phyloP scores from a whole-genome alignment of 495 filamentous ascomycete species.

The Hyaloscypha hepaticicola region DNA sequence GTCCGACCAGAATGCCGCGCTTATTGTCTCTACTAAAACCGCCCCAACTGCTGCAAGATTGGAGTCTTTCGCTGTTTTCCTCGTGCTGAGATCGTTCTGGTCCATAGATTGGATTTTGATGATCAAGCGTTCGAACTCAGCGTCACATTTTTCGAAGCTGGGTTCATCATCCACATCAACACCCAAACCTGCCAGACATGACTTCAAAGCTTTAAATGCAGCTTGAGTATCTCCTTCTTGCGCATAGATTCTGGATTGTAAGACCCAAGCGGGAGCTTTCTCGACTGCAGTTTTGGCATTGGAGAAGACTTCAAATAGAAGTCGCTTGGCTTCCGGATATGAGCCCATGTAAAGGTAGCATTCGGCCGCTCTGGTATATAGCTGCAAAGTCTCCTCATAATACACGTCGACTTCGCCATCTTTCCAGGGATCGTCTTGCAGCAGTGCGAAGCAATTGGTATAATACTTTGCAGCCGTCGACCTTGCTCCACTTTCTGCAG shows the following conservation, averaged over 20 bases:
- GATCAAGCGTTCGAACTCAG: slow-evolving; percentile 61
- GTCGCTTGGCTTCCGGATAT: slow-evolving; percentile 57
- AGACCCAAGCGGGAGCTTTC: slow-evolving; percentile 74
- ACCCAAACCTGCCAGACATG: slow-evolving; percentile 65
- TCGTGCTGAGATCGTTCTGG: slow-evolving; percentile 15
- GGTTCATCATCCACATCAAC: slow-evolving; percentile 62
- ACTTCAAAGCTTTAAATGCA: slow-evolving; percentile 66
- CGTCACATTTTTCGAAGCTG: slow-evolving; percentile 73
- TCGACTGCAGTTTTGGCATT: slow-evolving; percentile 67
- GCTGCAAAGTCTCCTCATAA: slow-evolving; percentile 78
- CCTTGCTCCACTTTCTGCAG: slow-evolving; percentile 75
- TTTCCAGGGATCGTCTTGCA: slow-evolving; percentile 78
- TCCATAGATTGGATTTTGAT: slow-evolving; percentile 53
- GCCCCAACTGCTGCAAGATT: slow-evolving; percentile 66
- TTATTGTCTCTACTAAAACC: slow-evolving; percentile 72
- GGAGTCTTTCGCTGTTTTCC: slow-evolving; percentile 40
- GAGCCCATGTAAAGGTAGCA: slow-evolving; percentile 74
- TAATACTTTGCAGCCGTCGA: slow-evolving; percentile 79
- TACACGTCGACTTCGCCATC: slow-evolving; percentile 67
- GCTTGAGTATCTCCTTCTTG: slow-evolving; percentile 65
- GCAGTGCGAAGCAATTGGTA: slow-evolving; percentile 67
- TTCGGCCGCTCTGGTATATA: slow-evolving; percentile 76
- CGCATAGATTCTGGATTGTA: slow-evolving; percentile 74
- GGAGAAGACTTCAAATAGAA: slow-evolving; percentile 63
- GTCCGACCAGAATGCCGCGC: slow-evolving; percentile 83